These are phyloP conservation scores for Quercus aquifolioides DNA, from an alignment of 306 rosid genomes.

Conservation along the genomic window DNA sequence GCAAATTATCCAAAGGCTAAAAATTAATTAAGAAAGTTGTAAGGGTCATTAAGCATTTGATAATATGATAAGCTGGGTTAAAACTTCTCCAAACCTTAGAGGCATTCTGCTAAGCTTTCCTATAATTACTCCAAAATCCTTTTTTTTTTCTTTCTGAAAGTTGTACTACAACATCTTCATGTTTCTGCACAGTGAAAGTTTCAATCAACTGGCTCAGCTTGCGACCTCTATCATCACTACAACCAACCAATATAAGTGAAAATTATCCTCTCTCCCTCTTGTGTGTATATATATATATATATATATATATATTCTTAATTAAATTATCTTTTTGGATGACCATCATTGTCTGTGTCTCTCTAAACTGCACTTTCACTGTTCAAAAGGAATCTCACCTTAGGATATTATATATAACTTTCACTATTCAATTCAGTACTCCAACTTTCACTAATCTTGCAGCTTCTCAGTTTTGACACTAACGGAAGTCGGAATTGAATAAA, in stretches of 20 bases:
- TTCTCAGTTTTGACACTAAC: too few relatives aligned
- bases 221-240: conserved; percentile 48
- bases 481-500: too few relatives aligned
- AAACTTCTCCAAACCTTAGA: conserved; percentile 8
- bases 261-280: neutral
- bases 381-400: conserved; percentile 11
- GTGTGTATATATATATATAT: neutral
- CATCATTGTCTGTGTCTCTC: conserved; percentile 38
- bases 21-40: conserved; percentile 15
- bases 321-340: neutral
- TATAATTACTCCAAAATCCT: conserved; percentile 25
- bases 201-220: conserved; percentile 31
- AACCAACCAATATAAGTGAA: conserved; percentile 8
- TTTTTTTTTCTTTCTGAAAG: neutral
- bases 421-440: too few relatives aligned
- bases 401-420: neutral
- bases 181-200: conserved; percentile 15
- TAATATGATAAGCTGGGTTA: conserved; percentile 23
- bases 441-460: too few relatives aligned
- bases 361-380: conserved; percentile 24
- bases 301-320: neutral
- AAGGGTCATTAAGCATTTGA: conserved; percentile 29
- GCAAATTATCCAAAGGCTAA: conserved; percentile 19
- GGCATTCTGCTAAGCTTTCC: conserved; percentile 18
- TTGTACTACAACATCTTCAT: neutral